phyloP scores from a whole-genome alignment of 163 green algal species.

The Scenedesmus sp. region DNA sequence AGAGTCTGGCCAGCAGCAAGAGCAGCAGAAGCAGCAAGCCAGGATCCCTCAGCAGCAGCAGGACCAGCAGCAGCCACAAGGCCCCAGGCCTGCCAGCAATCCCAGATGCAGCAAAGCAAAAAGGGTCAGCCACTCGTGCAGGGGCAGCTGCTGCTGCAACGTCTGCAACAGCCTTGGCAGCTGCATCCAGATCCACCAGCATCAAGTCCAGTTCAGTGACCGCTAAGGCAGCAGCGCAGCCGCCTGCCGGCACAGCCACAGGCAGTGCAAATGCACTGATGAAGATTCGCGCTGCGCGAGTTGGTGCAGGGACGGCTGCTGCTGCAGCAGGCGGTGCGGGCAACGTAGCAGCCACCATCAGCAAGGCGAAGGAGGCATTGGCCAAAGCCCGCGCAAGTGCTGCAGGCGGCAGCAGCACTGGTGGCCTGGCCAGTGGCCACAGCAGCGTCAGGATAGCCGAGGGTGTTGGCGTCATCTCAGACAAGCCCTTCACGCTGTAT shows the following conservation, averaged over 20 bases:
- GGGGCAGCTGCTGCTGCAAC: neutral
- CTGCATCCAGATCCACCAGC: neutral
- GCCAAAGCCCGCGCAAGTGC: neutral
- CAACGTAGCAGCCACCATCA: conserved; percentile 41
- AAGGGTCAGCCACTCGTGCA: neutral
- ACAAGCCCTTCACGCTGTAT: conserved; percentile 44
- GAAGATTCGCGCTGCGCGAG: conserved; percentile 8
- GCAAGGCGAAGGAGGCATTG: conserved; percentile 40
- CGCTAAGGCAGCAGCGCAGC: neutral
- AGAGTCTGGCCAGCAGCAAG: neutral
- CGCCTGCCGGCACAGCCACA: neutral
- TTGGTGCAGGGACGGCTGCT: neutral
- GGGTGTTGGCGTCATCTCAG: conserved; percentile 19
- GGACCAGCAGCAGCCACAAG: neutral
- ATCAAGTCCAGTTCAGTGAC: neutral
- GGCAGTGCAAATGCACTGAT: conserved; percentile 36
- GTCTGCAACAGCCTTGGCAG: neutral
- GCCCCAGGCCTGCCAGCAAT: neutral
- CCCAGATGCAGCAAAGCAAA: neutral
- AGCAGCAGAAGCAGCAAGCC: conserved; percentile 27
- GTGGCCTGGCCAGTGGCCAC: neutral
- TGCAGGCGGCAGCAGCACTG: conserved; percentile 12
- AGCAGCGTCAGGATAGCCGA: neutral
- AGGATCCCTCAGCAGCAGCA: neutral
- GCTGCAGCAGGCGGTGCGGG: neutral